Conservation (phyloP, 2,329 filamentous ascomycete genomes). For the Botrytis porri region DNA sequence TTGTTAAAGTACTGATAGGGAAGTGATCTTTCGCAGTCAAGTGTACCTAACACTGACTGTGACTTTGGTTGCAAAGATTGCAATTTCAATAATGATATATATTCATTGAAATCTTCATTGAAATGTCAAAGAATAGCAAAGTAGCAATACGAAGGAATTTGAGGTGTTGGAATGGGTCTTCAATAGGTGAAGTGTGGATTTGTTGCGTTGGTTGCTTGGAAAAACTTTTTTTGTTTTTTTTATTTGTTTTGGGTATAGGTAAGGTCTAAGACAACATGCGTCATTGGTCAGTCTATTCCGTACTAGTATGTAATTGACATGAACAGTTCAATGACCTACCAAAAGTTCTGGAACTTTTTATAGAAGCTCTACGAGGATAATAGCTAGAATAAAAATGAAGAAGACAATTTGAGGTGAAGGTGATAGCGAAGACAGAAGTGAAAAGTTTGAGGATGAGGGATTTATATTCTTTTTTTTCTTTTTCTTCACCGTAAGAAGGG, state of each 20-base stretch:
- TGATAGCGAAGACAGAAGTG: neutral
- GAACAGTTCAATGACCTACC: neutral
- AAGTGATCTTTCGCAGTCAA: conserved; percentile 3
- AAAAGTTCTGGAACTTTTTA: neutral
- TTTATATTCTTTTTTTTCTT: neutral
- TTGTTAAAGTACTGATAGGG: conserved; percentile 12
- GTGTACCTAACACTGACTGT: conserved; percentile 12
- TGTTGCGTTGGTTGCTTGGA: conserved; percentile 11
- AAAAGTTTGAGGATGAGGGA: neutral
- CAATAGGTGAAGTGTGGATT: conserved; percentile 9
- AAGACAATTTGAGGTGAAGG: neutral
- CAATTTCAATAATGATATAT: conserved; percentile 10
- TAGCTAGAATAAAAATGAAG: neutral
- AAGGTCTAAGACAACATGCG: conserved; percentile 4
- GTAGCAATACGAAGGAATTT: conserved; percentile 7
- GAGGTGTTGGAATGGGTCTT: conserved; percentile 4
- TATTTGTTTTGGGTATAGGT: neutral
- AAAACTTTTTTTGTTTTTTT: conserved; percentile 20
- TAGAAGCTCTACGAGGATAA: neutral
- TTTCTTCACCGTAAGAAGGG: neutral
- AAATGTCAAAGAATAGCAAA: neutral
- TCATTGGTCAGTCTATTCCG: conserved; percentile 15
- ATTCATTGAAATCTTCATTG: conserved; percentile 21
- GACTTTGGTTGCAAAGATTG: conserved; percentile 19
- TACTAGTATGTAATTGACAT: neutral